These are phyloP conservation scores for Microcos paniculata DNA, from an alignment of 345 rosid genomes.

Conservation along the genomic window DNA sequence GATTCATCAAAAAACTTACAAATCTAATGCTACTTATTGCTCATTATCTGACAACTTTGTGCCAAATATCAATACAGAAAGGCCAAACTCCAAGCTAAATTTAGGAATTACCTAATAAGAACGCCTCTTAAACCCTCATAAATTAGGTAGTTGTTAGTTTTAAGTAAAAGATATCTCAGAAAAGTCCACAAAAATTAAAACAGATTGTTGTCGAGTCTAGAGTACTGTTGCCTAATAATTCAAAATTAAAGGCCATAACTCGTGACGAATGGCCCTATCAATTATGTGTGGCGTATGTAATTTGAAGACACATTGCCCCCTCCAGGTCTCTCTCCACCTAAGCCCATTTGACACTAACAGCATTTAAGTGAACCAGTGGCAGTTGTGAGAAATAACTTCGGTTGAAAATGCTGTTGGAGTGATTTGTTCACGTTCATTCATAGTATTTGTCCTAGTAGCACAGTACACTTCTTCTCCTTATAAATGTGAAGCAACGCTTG, in stretches of 20 bases:
- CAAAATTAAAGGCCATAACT: background rate
- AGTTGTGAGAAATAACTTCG: conserved; percentile 36
- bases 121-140: conserved; percentile 24
- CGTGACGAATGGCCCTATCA: background rate
- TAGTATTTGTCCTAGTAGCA: background rate
- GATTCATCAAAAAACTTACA: background rate
- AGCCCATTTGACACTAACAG: conserved; percentile 14
- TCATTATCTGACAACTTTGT: background rate
- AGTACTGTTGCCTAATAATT: background rate
- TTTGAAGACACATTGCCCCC: background rate
- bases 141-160: conserved; percentile 41
- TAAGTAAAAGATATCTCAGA: background rate
- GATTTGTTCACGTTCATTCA: background rate
- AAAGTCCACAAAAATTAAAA: conserved; percentile 16
- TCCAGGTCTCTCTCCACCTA: conserved; percentile 7
- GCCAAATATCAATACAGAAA: background rate
- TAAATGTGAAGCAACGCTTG: conserved; percentile 15
- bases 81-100: background rate
- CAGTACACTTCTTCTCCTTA: background rate
- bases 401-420: background rate
- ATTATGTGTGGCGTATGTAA: background rate
- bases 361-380: conserved; percentile 39
- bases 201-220: background rate
- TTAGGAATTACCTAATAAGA: background rate
- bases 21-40: background rate